Base-by-base conservation (phyloP, 2,329 filamentous ascomycete species). In the Ilyonectria sp. region DNA sequence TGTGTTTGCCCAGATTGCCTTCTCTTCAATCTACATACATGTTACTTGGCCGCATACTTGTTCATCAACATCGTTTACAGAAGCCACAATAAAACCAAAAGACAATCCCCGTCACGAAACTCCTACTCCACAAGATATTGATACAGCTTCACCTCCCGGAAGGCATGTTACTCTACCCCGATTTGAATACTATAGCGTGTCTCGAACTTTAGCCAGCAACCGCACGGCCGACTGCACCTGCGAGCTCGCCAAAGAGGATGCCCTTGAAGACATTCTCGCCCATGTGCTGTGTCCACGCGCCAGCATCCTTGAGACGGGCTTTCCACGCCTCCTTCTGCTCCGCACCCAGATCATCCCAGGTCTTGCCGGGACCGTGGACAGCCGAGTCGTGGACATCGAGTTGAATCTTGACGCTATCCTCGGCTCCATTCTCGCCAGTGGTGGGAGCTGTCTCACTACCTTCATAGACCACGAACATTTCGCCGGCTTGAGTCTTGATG, bases 261-360 rank as follows among this genome's bases (percentile, higher is more conserved):
- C 93, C 92, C 80, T 91, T 90, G 72, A 97, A 87, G 33, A 96
- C 88, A 10, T 85, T 86, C 83, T 95, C 93, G 3, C 93, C 93
- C 85, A 95, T 93, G 43, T 89, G 86, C 77, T 91, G 90, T n/a
- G 89, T 88, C 94, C 93, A 97, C 70, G 94, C 89, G 0, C 94
- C 94, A 0, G 93, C 91, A 61, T 91, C 86, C 62, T 85, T 84
- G 40, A 97, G 85, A 76, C 86, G 88, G 71, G 87, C 80, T 81
- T 90, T 94, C 94, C 94, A 97, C 19, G 84, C 82, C 58, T 84
- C 82, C 78, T 89, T 88, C 79, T 95, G 89, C 60, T 87, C 81
- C 13, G 86, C 83, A 6, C 84, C 84, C 50, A 97, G 81, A 66
- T 94, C 89, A 64, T 94, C 90, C 93, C 93, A 97, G 61, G 86